phyloP scores from a whole-genome alignment of 306 rosid species.

The Corylus heterophylla region DNA sequence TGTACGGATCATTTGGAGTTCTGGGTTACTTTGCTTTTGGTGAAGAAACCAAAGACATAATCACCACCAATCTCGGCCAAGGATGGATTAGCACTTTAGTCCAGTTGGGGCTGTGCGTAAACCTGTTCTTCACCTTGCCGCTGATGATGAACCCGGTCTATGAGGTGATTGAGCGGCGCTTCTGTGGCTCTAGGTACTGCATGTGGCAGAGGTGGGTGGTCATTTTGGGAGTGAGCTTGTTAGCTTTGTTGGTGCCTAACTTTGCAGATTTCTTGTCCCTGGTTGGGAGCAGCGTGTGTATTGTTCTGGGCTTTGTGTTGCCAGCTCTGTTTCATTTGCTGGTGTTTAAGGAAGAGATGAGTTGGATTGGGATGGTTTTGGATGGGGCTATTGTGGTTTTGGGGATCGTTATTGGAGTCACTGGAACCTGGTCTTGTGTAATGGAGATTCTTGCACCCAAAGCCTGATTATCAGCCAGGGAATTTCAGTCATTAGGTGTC shows the following conservation, averaged over 20 bases:
- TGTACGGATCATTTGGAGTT: slow-evolving; percentile 65
- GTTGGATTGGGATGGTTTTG: slow-evolving; percentile 46
- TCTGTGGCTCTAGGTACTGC: slow-evolving; percentile 49
- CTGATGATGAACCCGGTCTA: slow-evolving; percentile 85
- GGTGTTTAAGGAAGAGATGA: slow-evolving; percentile 63
- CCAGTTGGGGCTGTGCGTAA: slow-evolving; percentile 60
- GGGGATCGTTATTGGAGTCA: slow-evolving; percentile 48
- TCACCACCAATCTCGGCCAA: slow-evolving; percentile 64
- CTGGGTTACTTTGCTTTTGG: slow-evolving; percentile 81
- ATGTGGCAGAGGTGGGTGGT: slow-evolving; percentile 70
- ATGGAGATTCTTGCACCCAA: slow-evolving; percentile 52
- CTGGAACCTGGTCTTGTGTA: slow-evolving; percentile 55
- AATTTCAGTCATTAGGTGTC: not conserved
- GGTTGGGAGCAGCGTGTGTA: slow-evolving; percentile 75
- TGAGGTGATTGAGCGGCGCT: slow-evolving; percentile 68
- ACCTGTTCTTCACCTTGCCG: slow-evolving; percentile 65
- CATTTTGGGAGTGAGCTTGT: slow-evolving; percentile 58
- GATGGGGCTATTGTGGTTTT: slow-evolving; percentile 53
- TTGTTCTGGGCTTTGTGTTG: slow-evolving; percentile 60
- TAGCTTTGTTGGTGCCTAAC: slow-evolving; percentile 72
- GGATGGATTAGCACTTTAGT: slow-evolving; percentile 57
- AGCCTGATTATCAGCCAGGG: slow-evolving; percentile 24
- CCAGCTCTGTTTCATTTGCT: slow-evolving; percentile 67
- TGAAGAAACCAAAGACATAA: slow-evolving; percentile 65
- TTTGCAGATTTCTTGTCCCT: slow-evolving; percentile 74